phyloP scores from a whole-genome alignment of 768 basidiomycete species.

The Phanerochaete sordida region DNA sequence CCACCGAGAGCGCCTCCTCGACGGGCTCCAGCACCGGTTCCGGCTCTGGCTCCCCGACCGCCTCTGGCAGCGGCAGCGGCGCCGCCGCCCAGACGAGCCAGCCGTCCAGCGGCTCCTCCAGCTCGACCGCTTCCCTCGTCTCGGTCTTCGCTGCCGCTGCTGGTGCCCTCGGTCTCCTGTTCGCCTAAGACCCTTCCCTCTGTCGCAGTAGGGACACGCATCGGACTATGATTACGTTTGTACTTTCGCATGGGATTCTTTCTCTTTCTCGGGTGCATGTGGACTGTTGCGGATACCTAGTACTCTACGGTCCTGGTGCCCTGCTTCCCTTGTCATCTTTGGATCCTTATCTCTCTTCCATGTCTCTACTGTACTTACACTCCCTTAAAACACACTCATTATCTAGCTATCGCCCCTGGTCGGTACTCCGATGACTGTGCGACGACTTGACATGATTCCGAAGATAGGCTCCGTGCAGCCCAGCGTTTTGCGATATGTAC shows the following conservation, averaged over 20 bases:
- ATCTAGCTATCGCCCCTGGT: too few species aligned
- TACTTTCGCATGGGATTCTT: neutral
- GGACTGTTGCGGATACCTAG: neutral
- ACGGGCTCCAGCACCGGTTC: slow-evolving; percentile 19
- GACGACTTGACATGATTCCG: too few species aligned
- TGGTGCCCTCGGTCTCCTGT: slow-evolving; percentile 21
- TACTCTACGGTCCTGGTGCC: neutral
- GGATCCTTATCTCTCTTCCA: neutral
- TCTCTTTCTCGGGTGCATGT: neutral
- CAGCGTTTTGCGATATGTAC: neutral
- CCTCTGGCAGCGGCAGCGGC: slow-evolving; percentile 22
- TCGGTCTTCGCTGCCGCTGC: slow-evolving; percentile 16
- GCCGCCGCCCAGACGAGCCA: slow-evolving; percentile 14
- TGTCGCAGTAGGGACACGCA: neutral
- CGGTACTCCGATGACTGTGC: too few species aligned
- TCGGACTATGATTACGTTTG: too few species aligned
- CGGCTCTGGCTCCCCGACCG: slow-evolving; percentile 21
- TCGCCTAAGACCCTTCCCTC: slow-evolving; percentile 13
- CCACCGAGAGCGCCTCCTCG: slow-evolving; percentile 22
- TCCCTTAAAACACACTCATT: slow-evolving; percentile 2
- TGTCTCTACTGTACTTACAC: neutral
- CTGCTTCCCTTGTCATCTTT: neutral
- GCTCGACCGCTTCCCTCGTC: slow-evolving; percentile 13
- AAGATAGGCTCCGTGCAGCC: neutral
- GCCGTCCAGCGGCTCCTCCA: slow-evolving; percentile 14